Evolutionary conservation across 176 grass and related monocot species (phyloP), one percentile per base, ranked within the genome.

Genomic region (Miscanthus lutarioriparius): DNA sequence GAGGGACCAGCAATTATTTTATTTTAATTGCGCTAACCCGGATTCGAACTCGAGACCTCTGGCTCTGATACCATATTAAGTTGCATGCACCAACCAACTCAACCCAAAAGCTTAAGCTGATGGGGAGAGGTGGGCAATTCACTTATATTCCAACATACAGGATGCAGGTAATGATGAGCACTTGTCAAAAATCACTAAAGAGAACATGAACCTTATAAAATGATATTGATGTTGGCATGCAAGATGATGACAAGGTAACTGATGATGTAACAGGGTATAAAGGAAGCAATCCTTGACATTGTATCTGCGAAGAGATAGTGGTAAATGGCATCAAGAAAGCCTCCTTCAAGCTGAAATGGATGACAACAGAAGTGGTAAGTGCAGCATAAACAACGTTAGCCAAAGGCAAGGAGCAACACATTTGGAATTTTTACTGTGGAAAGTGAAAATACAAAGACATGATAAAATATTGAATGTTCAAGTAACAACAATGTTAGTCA

Each of bases 311-410:
- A 64, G 92, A 98, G 80, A 98, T 84, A n/a, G 87, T 89, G 45
- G 83, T 92, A 84, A 93, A 95, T 51, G 93, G 95, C 89, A 91
- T 93, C 80, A 88, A 86, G 82, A 98, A 93, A 88, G 89, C 92
- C 83, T 93, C 92, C 87, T 95, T 93, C 81, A 98, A 88, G 87
- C 95, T 98, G 89, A 79, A 91, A 83, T 40, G 66, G 28, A 64
- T 47, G 67, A 87, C 32, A 84, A 47, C 54, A 10, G 76, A 80
- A 88, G 61, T 19, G 16, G 35, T 82, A 77, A 72, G 49, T 74
- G 51, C 56, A 79, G 37, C 10, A 75, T 80, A 80, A 75, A 75
- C 72, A 39, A 1, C 28, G 26, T 75, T 22, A n/a, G 41, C 38
- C 8, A 45, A 67, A 75, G 19, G 70, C 15, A 37, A 84, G 66